Base-by-base conservation (phyloP, 768 basidiomycete species). In the Mycena latifolia region DNA sequence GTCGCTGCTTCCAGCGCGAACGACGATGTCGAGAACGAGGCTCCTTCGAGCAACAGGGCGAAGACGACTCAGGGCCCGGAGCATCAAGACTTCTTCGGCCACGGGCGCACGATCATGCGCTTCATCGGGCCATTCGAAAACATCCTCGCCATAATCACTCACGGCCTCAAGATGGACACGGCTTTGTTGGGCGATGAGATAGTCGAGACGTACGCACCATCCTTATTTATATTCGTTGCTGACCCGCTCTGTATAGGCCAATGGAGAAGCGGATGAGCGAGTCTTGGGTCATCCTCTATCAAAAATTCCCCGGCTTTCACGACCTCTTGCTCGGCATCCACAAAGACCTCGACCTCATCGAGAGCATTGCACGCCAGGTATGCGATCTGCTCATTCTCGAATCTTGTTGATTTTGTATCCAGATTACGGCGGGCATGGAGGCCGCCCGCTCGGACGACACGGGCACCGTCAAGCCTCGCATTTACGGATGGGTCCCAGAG, bases 91-190 rank as follows among this genome's bases (percentile, higher is more conserved):
- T 52, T 52, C 51, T 8, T 14, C 8, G 5, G 31, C 31, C 51
- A 52, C 22, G 51, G 51, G 27, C 31, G 51, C 51, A 52, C 22
- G 5, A 35, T 52, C 31, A 33, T 31, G 29, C 51, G 29, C n/a
- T 52, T 52, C 31, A 31, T 52, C 29, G 51, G 51, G 2, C 51
- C 51, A 15, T 52, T 31, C 31, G 31, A 31, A 20, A 33, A 22
- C 10, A 33, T 52, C 20, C 15, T 35, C 17, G n/a, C 10, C 4
- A 33, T 52, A 31, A 35, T 52, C 20, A 31, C 5, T 18, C 51
- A 52, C 31, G 51, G 51, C 20, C 51, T 52, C 31, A 52, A 52
- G n/a, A 25, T 33, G 15, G 51, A 52, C 11, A 52, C 51, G 20
- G 31, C 31, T 6, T 20, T 43, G 5, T 43, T 43, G 18, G 41